Evolutionary conservation across 129 eudicot genomes (phyloP).

Genomic region (Flaveria sonorensis): DNA sequence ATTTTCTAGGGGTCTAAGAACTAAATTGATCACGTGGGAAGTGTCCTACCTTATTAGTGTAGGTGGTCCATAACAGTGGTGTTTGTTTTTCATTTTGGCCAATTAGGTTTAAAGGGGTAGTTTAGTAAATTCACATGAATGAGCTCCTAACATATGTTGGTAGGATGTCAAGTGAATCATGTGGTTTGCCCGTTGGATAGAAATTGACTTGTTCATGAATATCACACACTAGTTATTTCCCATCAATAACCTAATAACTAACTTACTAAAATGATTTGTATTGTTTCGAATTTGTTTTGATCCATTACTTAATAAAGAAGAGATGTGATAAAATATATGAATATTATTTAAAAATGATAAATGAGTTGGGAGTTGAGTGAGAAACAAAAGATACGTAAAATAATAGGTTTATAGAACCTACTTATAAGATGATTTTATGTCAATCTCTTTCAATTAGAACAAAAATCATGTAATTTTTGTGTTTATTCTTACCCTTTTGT

Average conservation of each 20-base stretch:
- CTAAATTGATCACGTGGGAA: conserved; percentile 45
- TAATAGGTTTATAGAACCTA: not conserved
- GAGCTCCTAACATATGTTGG: conserved; percentile 34
- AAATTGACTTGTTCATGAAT: conserved; percentile 35
- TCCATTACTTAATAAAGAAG: not conserved
- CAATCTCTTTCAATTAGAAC: not conserved
- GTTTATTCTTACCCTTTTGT: no score
- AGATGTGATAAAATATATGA: not conserved
- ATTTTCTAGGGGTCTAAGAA: conserved; percentile 31
- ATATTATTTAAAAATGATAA: not conserved
- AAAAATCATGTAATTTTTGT: not conserved
- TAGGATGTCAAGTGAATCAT: conserved; percentile 50
- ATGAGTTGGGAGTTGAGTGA: not conserved
- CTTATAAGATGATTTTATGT: not conserved
- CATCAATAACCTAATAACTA: not conserved
- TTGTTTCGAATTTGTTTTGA: not conserved
- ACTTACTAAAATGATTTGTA: no score
- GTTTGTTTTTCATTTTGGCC: conserved; percentile 20
- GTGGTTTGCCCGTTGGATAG: conserved; percentile 39
- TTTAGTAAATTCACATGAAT: conserved; percentile 22
- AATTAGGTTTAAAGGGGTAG: conserved; percentile 35
- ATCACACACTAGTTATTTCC: conserved; percentile 5
- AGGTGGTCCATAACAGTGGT: conserved; percentile 43
- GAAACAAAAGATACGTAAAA: not conserved
- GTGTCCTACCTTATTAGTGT: conserved; percentile 40